A percentile compares a stretch with the other conserved stretches of the same genome.
These are phyloP conservation scores for Cryptococcus depauperatus DNA, from an alignment of 1,284 basidiomycete genomes.

Conservation along the genomic window DNA sequence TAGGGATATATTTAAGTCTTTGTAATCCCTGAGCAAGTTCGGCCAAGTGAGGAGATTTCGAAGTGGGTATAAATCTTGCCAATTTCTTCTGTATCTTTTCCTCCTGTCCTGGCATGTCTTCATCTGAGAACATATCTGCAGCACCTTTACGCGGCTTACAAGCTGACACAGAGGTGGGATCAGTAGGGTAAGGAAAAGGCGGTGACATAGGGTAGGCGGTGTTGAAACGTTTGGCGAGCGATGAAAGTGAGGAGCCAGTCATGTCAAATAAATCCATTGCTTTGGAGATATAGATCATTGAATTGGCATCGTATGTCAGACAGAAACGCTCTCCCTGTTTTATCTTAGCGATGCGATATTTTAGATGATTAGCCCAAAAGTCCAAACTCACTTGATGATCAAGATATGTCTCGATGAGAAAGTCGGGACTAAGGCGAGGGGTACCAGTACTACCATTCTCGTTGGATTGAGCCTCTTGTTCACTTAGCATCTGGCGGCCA, in stretches of 20 bases:
- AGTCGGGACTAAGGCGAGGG: slow-evolving; percentile 88
- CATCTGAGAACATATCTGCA: slow-evolving; percentile 53
- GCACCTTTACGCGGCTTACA: slow-evolving; percentile 14
- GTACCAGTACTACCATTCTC: slow-evolving; percentile 25
- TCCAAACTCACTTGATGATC: slow-evolving; percentile 68
- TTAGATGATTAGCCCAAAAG: too few species aligned
- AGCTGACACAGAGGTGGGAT: slow-evolving; percentile 27
- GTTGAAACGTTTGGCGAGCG: slow-evolving; percentile 50
- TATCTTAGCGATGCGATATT: background rate
- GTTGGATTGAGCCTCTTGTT: slow-evolving; percentile 27
- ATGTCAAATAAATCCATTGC: slow-evolving; percentile 99
- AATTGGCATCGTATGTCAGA: slow-evolving; percentile 98
- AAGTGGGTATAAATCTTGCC: slow-evolving; percentile 51
- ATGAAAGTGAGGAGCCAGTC: slow-evolving; percentile 66
- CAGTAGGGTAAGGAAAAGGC: slow-evolving; percentile 41
- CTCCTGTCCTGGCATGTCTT: background rate
- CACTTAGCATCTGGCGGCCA: slow-evolving; percentile 54
- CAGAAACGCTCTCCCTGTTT: slow-evolving; percentile 84
- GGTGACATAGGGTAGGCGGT: slow-evolving; percentile 31
- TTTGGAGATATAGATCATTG: slow-evolving; percentile 95
- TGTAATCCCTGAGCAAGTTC: slow-evolving; percentile 74
- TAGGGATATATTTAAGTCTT: slow-evolving; percentile 69
- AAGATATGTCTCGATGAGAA: slow-evolving; percentile 96
- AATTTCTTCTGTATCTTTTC: slow-evolving; percentile 14
- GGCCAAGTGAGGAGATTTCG: slow-evolving; percentile 61